Conservation (phyloP, 75 land plant genomes). For the Pinus taeda region DNA sequence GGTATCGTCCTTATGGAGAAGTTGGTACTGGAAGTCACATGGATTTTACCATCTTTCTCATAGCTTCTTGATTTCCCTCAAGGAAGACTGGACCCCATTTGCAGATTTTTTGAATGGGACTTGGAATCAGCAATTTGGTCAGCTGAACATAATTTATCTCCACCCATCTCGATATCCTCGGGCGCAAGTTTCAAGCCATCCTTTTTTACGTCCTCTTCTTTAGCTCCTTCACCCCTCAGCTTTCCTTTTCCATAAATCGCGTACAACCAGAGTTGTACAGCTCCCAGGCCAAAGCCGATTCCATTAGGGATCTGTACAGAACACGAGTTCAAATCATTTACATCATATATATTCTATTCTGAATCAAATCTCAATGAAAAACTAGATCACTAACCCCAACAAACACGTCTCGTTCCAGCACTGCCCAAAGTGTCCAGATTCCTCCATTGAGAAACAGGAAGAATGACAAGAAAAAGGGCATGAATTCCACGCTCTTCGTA, state of each 20-base stretch:
- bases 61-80: no score
- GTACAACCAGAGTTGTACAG: slow-evolving; percentile 29
- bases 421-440: slow-evolving; percentile 60
- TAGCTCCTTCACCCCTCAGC: no score
- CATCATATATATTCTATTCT: no score
- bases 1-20: no score
- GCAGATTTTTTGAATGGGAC: no score
- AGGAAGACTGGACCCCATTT: no score
- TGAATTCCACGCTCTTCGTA: slow-evolving; percentile 73
- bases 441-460: slow-evolving; percentile 77
- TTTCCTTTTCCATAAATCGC: slow-evolving; percentile 15
- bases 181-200: not conserved
- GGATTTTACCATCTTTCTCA: no score
- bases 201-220: not conserved
- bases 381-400: slow-evolving; percentile 46
- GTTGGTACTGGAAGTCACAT: no score
- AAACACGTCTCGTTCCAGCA: slow-evolving; percentile 48
- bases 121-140: no score
- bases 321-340: no score
- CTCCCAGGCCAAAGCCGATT: slow-evolving; percentile 43
- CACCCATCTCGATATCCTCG: slow-evolving; percentile 2
- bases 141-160: no score
- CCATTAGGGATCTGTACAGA: slow-evolving; percentile 34
- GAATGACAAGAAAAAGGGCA: slow-evolving; percentile 82
- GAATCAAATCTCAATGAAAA: no score